These are phyloP conservation scores for Scheffersomyces illinoinensis DNA, from an alignment of 1,139 yeast genomes.

Conservation along the genomic window DNA sequence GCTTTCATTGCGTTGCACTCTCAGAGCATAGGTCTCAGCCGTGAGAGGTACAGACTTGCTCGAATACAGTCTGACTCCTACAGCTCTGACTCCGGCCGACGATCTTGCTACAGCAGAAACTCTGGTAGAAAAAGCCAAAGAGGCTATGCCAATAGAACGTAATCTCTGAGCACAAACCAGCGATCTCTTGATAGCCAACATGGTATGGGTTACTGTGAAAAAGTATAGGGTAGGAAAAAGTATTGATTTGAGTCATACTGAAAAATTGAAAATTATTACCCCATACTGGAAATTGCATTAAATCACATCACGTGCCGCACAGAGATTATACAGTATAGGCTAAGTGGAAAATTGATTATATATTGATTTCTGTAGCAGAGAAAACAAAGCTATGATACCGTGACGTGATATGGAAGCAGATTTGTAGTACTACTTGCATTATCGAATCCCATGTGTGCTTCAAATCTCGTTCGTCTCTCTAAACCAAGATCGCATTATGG, in stretches of 20 bases:
- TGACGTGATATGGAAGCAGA: no score
- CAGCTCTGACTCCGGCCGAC: neutral
- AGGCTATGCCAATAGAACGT: neutral
- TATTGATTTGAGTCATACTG: neutral
- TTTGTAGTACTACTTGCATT: no score
- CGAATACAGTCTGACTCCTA: conserved; percentile 18
- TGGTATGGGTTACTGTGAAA: neutral
- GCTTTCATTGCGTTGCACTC: conserved; percentile 46
- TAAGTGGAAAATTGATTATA: neutral
- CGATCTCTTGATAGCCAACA: neutral
- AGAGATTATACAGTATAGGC: neutral
- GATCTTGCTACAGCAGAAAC: conserved; percentile 1
- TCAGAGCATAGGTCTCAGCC: conserved; percentile 60
- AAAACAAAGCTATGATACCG: neutral
- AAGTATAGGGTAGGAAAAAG: neutral
- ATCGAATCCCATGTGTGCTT: neutral
- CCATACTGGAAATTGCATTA: neutral
- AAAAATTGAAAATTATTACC: neutral
- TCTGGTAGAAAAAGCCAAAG: conserved; percentile 1
- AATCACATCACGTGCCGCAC: neutral
- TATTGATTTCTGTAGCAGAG: neutral
- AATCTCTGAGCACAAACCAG: neutral
- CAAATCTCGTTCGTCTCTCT: neutral
- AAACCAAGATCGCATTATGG: neutral
- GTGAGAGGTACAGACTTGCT: conserved; percentile 55